Conservation (phyloP, 2,329 filamentous ascomycete species). For the Verruconis gallopava region DNA sequence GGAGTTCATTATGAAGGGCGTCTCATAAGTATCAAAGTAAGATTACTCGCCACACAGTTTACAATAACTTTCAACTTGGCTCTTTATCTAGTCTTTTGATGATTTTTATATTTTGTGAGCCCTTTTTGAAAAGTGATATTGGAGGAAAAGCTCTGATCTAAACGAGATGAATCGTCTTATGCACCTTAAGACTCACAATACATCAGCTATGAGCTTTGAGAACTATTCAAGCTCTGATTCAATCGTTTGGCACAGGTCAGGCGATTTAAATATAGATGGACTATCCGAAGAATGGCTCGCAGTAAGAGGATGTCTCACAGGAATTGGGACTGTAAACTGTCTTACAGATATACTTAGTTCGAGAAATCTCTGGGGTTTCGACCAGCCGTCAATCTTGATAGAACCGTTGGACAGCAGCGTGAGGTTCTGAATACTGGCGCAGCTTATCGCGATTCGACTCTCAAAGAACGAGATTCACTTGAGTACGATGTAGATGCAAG, state of each 20-base stretch:
- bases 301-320: background rate
- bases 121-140: too few species aligned
- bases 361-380: constrained; percentile 1
- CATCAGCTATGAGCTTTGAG: too few species aligned
- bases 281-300: constrained; percentile 3
- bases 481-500: background rate
- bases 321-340: background rate
- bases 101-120: too few species aligned
- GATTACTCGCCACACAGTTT: too few species aligned
- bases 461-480: background rate
- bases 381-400: background rate
- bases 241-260: background rate
- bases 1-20: too few species aligned
- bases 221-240: too few species aligned
- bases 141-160: too few species aligned
- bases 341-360: background rate
- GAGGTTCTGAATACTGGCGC: background rate
- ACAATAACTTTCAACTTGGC: too few species aligned
- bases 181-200: too few species aligned
- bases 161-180: too few species aligned
- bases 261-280: background rate
- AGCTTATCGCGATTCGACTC: background rate
- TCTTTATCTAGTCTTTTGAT: too few species aligned
- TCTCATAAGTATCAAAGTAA: too few species aligned
- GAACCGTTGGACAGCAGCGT: background rate